Evolutionary conservation across 116 monocot genomes (phyloP).

Genomic region (Papilionanthe hybrid): DNA sequence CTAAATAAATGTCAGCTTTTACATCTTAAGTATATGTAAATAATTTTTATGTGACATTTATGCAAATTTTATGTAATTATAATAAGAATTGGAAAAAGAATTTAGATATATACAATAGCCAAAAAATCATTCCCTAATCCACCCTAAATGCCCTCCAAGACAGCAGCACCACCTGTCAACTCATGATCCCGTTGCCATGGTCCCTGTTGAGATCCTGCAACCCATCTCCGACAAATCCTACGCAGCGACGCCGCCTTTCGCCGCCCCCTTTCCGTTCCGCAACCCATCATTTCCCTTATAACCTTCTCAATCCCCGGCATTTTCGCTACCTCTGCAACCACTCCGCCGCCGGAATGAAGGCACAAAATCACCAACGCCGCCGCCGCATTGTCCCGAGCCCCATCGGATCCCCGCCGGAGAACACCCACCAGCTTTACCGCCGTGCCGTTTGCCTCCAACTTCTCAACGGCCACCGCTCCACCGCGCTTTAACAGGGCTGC

Average conservation of each 20-base stretch:
- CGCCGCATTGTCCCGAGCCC: conserved; percentile 61
- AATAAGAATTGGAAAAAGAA: too few species aligned
- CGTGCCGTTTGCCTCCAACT: conserved; percentile 18
- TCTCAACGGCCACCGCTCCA: conserved; percentile 47
- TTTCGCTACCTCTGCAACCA: conserved; percentile 42
- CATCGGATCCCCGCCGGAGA: conserved; percentile 54
- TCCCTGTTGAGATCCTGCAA: conserved; percentile 14
- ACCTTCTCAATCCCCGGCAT: conserved; percentile 69
- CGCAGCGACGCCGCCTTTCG: conserved; percentile 77
- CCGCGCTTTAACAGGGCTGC: conserved; percentile 69
- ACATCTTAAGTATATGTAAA: too few species aligned
- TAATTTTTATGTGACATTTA: too few species aligned
- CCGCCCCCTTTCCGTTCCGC: conserved; percentile 55
- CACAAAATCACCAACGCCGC: conserved; percentile 67
- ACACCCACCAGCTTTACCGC: conserved; percentile 37
- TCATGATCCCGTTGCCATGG: background rate
- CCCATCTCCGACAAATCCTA: conserved; percentile 61
- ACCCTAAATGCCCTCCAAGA: background rate
- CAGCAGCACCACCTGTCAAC: background rate
- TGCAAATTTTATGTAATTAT: too few species aligned
- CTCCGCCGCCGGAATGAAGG: conserved; percentile 23
- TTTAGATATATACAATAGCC: too few species aligned
- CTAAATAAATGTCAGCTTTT: too few species aligned
- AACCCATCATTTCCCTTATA: conserved; percentile 69
- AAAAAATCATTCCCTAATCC: too few species aligned